phyloP scores from a whole-genome alignment of 2,329 filamentous ascomycete genomes.

The Paramyrothecium sp. region DNA sequence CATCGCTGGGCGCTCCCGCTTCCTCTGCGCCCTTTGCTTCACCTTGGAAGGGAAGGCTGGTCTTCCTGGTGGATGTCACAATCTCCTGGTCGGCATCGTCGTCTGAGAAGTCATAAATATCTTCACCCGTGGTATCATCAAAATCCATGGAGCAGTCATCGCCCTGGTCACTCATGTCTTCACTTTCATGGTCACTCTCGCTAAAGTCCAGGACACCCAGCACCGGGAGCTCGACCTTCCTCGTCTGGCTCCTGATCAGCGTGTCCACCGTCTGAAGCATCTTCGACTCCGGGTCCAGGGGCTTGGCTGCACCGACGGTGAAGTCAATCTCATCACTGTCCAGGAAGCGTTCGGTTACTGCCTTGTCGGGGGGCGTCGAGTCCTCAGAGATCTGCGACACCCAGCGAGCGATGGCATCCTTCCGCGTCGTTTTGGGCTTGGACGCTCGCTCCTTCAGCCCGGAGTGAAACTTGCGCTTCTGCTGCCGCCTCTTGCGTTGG shows the following conservation, averaged over 20 bases:
- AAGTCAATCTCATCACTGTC: constrained; percentile 27
- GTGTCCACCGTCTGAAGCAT: constrained; percentile 44
- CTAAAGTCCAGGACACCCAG: constrained; percentile 44
- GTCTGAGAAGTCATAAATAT: background rate
- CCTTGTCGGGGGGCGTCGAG: constrained; percentile 26
- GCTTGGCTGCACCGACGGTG: constrained; percentile 36
- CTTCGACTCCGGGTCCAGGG: constrained; percentile 40
- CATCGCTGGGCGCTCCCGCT: no score
- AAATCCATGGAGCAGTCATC: constrained; percentile 17
- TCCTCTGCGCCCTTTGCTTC: no score
- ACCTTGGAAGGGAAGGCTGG: background rate
- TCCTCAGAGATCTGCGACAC: constrained; percentile 37
- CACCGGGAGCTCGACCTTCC: constrained; percentile 43
- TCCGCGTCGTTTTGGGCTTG: constrained; percentile 32
- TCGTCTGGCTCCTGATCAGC: constrained; percentile 46
- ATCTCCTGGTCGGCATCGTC: background rate
- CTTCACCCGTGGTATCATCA: background rate
- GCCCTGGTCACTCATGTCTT: constrained; percentile 26
- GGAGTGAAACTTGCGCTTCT: constrained; percentile 39
- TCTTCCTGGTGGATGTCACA: background rate
- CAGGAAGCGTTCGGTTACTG: constrained; percentile 22
- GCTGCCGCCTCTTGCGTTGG: constrained; percentile 36
- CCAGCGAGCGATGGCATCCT: constrained; percentile 42
- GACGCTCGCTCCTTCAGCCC: constrained; percentile 33
- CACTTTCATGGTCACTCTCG: constrained; percentile 40